Evolutionary conservation across 2,329 filamentous ascomycete species (phyloP), one percentile per base, ranked within the genome.

Genomic region (Trichoderma gracile): DNA sequence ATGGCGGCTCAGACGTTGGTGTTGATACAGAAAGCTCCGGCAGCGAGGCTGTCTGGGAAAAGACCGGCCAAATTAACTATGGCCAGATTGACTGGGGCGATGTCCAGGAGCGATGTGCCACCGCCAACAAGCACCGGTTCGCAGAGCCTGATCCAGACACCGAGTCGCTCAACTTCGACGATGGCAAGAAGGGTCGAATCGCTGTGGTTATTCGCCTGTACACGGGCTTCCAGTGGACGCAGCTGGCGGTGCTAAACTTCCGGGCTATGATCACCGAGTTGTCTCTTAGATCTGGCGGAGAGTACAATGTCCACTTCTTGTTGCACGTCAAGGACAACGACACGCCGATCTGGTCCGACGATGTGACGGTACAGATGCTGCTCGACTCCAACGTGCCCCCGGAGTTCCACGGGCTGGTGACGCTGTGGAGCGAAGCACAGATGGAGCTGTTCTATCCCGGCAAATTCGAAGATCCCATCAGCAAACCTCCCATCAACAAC

Each of bases 261-360:
- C 90, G 92, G 17, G 89, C 93, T 38, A 79, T 97, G 70, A 86
- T 96, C 47, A 86, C 89, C 4, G 92, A 97, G 76, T 81, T 96
- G 10, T 86, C 88, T 8, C 79, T 97, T 55, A 82, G 86, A 63
- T 93, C 91, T 0, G 91, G 92, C 38, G 91, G 89, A 53, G 91
- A 96, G 74, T 96, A 95, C 71, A 84, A 85, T 5, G 82, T 96
- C 3, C 91, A 95, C 75, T 92, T 97, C 73, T 81, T 96, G 42
- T 84, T 96, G 45, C 92, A 96, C 69, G 91, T 96, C 68, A 92
- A 91, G 71, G 89, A 96, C 74, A 84, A 90, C 69, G 86, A 90
- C 71, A 79, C 88, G 47, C 90, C 89, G 50, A 92, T 96, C 69
- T 96, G 90, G 90, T 86, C 91, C 0, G 91, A 95, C 71, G 86